phyloP scores from a whole-genome alignment of 2,329 filamentous ascomycete genomes.

The Xylaria sp. region DNA sequence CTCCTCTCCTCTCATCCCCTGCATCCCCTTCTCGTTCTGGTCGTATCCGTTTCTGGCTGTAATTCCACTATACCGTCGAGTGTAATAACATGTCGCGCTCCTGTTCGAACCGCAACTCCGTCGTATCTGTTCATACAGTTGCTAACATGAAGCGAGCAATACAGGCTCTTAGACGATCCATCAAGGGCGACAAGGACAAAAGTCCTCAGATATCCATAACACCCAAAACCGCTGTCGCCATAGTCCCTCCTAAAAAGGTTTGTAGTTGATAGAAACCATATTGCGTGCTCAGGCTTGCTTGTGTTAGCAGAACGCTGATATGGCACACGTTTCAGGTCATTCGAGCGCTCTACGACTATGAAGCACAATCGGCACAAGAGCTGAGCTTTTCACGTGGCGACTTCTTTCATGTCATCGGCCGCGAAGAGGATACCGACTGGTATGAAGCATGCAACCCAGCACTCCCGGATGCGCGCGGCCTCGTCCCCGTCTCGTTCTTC shows the following conservation, averaged over 20 bases:
- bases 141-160: constrained; percentile 56
- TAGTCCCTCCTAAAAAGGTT: constrained; percentile 94
- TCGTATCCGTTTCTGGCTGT: constrained; percentile 35
- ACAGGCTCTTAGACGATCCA: constrained; percentile 84
- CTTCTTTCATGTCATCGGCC: constrained; percentile 97
- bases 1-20: constrained; percentile 29
- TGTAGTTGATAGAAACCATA: constrained; percentile 45
- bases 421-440: constrained; percentile 95
- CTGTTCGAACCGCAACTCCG: constrained; percentile 41
- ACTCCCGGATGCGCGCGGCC: constrained; percentile 84
- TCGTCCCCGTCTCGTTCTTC: constrained; percentile 95
- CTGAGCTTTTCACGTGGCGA: constrained; percentile 94
- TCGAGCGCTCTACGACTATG: constrained; percentile 93
- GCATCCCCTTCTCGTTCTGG: constrained; percentile 18
- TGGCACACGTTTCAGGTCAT: constrained; percentile 75
- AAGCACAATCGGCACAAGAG: constrained; percentile 79
- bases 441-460: constrained; percentile 98
- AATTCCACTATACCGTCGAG: constrained; percentile 29
- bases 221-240: constrained; percentile 86
- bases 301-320: constrained; percentile 38
- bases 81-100: constrained; percentile 45
- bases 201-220: constrained; percentile 80
- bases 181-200: constrained; percentile 88
- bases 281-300: neutral
- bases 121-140: constrained; percentile 40